Evolutionary conservation across 2,329 filamentous ascomycete genomes (phyloP).

Genomic region (Cytospora schulzeri): DNA sequence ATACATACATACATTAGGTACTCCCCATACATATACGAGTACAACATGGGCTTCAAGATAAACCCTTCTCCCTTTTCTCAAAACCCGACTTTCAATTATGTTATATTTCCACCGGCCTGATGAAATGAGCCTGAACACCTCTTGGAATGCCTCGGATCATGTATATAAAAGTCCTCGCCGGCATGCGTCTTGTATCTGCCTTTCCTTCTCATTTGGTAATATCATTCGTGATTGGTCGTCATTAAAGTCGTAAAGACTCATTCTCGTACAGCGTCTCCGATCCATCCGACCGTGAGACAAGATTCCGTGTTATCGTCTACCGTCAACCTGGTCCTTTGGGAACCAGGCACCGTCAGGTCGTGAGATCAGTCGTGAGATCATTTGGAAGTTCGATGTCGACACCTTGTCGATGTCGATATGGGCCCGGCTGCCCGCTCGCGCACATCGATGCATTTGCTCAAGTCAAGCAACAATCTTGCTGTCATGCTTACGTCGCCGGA

Average conservation of each 20-base stretch:
- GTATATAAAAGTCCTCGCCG: background rate
- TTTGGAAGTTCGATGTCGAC: background rate
- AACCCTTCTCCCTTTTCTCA: background rate
- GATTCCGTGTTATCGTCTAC: background rate
- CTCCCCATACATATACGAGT: background rate
- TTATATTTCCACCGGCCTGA: background rate
- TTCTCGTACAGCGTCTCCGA: conserved; percentile 20
- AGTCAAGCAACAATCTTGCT: background rate
- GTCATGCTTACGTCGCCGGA: background rate
- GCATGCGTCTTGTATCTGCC: background rate
- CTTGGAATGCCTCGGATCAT: background rate
- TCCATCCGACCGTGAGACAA: background rate
- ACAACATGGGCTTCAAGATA: background rate
- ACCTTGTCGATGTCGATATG: background rate
- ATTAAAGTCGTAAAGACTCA: conserved; percentile 18
- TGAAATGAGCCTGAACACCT: background rate
- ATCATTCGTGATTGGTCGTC: conserved; percentile 14
- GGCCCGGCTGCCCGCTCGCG: background rate
- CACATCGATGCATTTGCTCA: background rate
- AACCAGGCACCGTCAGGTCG: background rate
- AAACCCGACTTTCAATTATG: background rate
- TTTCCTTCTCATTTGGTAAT: background rate
- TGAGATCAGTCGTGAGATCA: background rate
- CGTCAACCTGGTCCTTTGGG: background rate
- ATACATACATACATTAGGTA: conserved; percentile 1